Base-by-base conservation (phyloP, 2,329 filamentous ascomycete genomes). In the Colletotrichum musae region DNA sequence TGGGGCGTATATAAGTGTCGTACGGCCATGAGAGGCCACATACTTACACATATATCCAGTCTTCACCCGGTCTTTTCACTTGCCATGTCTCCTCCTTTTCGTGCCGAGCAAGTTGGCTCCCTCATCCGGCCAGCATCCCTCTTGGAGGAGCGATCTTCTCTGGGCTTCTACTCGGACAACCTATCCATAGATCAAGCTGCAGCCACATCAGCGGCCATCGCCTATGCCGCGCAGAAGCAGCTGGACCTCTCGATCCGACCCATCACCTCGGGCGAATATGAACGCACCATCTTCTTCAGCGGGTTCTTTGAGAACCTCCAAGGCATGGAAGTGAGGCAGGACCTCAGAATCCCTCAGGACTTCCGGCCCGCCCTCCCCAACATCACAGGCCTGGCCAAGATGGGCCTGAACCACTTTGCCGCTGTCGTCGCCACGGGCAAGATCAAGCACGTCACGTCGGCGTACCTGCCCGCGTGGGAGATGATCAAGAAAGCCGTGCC, bases 101-200 rank as follows among this genome's bases (percentile, higher is more conserved):
- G 92, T 76, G 91, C 91, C 69, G 92, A 94, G 80, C 92, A 94
- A 73, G 86, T 93, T 70, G 92, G 92, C 58, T 93, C 91, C 15
- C 84, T 94, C 39, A 87, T 93, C 67, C 89, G 92, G 39, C 91
- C 92, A 1, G 79, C 88, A 60, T 80, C 86, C 59, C 86, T 94
- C 28, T 83, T 92, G 15, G 83, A 88, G 54, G 13, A 32, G 15
- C 48, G 24, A 7, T 21, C 21, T 36, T 26, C 50, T 6, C n/a
- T 53, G n/a, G 59, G 39, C 24, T 54, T 62, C 39, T 54, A 47
- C 24, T 62, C 59, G 12, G 50, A 62, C 36, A 54, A 45, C 16
- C n/a, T 62, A 4, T 87, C 87, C 56, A 77, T 81, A 67, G 71
- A 74, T 10, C 71, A 77, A n/a, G 78, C 78, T 85, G 92, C 79